Base-by-base conservation (phyloP, 2,329 filamentous ascomycete species). In the Sclerotinia minor region DNA sequence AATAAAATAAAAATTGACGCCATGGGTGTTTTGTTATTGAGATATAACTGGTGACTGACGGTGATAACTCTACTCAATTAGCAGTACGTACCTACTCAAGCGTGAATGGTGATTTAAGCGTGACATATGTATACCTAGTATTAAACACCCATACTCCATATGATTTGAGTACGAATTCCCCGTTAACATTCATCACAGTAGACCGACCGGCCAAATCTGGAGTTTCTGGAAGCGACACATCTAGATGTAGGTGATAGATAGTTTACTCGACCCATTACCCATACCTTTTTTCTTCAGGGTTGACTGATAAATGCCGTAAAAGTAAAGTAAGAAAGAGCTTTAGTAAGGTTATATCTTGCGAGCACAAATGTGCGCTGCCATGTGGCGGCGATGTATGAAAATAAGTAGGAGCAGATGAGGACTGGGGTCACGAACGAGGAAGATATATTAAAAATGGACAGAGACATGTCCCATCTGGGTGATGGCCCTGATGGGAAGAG, bases 281-380 rank as follows among this genome's bases (percentile, higher is more conserved):
- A 32, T 29, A 38, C 13, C 29, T 13, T 8, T 55, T 55, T 38
- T n/a, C n/a, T 24, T 38, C 53, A 38, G 38, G 29, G 21, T 41
- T 41, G 55, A 6, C 19, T 44, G 38, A 21, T 29, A 29, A 53
- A 44, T 44, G 41, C 50, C 41, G n/a, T 26, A 50, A 50, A 50
- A 50, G n/a, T 26, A 50, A 50, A 50, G n/a, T 26, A 35, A 17
- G 64, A 54, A 60, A 66, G 52, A 60, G 52, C 11, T 15, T 15
- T 41, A 41, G 60, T 52, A n/a, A n/a, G n/a, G n/a, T n/a, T n/a
- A 21, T 1, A 50, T 38, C 29, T 44, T 9, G 11, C 19, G 29
- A 17, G 29, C 54, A 44, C 38, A 41, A 6, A 45, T 15, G 29
- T 45, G 13, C 52, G 32, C 17, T 44, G 54, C 54, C 35, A 52